Evolutionary conservation across 768 basidiomycete species (phyloP), one percentile per base, ranked within the genome.

Genomic region (Naematelia aurantialba): DNA sequence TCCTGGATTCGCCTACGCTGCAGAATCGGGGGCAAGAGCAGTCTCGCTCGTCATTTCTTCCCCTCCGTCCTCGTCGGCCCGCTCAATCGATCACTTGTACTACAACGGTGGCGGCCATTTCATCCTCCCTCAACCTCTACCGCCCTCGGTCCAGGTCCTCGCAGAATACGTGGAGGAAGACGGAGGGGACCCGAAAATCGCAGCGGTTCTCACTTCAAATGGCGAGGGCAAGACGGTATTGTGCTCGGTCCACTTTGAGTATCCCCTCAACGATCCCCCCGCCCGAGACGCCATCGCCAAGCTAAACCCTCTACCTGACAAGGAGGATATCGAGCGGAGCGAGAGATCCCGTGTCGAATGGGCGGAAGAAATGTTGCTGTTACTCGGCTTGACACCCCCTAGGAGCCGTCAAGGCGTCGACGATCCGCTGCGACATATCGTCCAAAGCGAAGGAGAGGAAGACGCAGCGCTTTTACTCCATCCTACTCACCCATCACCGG

Each of bases 231-330:
- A 72, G 31, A 81, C 82, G 1, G 74, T 82, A 2, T 69, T 88
- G 5, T 86, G 84, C 82, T 81, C 80, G 1, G 78, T 82, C 0
- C 85, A 82, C 60, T 78, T 85, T 19, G 88, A 89, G 68, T 81
- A 81, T 63, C 81, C 86, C 5, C 65, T 73, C 29, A 62, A 57
- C 42, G 67, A 68, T 25, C 65, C 72, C n/a, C 72, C 72, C 0
- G 72, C 72, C 2, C 42, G 59, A 31, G 58, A 67, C 26, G 72
- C 69, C 2, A 70, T 67, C n/a, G 56, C 55, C 17, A 67, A 65
- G 24, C 61, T 66, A 4, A 53, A 46, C 10, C 27, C 56, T 51
- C 55, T 54, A n/a, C 66, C 66, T 8, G 42, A 55, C 27, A 27
- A 57, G 26, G 64, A 60, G 5, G 62, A 65, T 17, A 34, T 68